Base-by-base conservation (phyloP, 495 filamentous ascomycete genomes). In the Aspergillus leporis region DNA sequence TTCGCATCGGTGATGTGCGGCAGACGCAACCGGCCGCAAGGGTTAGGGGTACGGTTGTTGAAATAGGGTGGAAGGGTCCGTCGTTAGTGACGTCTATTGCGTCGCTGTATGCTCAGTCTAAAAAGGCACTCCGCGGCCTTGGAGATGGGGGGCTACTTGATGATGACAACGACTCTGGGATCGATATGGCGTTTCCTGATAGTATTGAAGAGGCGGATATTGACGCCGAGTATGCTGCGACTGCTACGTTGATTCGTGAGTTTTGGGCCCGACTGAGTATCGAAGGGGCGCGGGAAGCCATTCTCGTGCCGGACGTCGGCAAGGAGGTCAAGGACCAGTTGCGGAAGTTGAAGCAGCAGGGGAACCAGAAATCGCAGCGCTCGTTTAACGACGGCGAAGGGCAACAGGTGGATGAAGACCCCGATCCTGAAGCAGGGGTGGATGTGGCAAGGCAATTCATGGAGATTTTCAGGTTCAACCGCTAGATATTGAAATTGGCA, bases 381-480 rank as follows among this genome's bases (percentile, higher is more conserved):
- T 18, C 3, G 6, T 19, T 12, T 14, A 53, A 57, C 52, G 54
- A 58, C 9, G 28, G 38, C 30, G 54, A 16, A 13, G 41, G 45
- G 55, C 46, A 51, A 34, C 60, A 60, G 50, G 30, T 51, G 36
- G 65, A 69, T 18, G 72, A 73, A 36, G 71, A 75, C 50, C 60
- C 66, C 19, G 72, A 80, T 66, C 66, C 70, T n/a, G 54, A 68
- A 51, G 71, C 74, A 51, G 77, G 76, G 4, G 68, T 70, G 23
- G 77, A 80, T 72, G 56, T 77, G 59, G 77, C 77, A 16, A 74
- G 76, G 58, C 77, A 80, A 59, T 78, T 74, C 58, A 77, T 78
- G 78, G 76, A 79, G 66, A 74, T 78, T 34, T 66, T 78, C 53
- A 66, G 78, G 43, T 78, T 79, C 53, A 78, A 79, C 61, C 73